Percentiles rank a stretch among this genome's conserved stretches.
phyloP scores from a whole-genome alignment of 495 filamentous ascomycete species.

The Penicillium paxilli region DNA sequence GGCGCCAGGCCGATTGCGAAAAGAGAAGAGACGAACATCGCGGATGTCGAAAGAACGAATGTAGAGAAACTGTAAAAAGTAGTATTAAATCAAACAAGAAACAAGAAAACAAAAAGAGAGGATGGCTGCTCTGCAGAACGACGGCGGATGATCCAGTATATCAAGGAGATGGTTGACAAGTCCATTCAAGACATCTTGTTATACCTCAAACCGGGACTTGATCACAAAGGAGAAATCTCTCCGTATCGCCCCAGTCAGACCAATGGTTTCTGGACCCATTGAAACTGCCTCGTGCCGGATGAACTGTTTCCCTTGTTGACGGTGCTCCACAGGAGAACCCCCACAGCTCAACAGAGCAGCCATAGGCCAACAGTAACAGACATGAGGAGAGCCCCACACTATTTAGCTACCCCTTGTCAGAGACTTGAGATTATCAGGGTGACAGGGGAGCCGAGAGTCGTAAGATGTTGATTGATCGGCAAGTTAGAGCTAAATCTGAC shows the following conservation, averaged over 20 bases:
- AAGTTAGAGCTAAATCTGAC: not conserved
- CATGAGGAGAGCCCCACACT: not conserved
- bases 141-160: not conserved
- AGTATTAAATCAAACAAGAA: not conserved
- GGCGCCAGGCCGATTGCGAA: slow-evolving; percentile 33
- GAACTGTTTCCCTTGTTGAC: not conserved
- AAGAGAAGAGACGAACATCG: slow-evolving; percentile 8
- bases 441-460: slow-evolving; percentile 6
- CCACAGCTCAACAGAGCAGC: not conserved
- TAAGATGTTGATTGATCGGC: slow-evolving; percentile 18
- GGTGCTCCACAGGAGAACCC: not conserved
- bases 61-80: not conserved
- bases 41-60: slow-evolving; percentile 1
- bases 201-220: not conserved
- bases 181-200: not conserved
- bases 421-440: slow-evolving; percentile 11
- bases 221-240: not conserved
- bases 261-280: not conserved
- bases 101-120: not conserved
- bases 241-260: not conserved
- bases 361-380: not conserved
- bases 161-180: not conserved
- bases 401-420: not conserved
- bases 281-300: not conserved
- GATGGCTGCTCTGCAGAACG: not conserved